Base-by-base conservation (phyloP, 345 rosid genomes). In the Leavenworthia alabamica region DNA sequence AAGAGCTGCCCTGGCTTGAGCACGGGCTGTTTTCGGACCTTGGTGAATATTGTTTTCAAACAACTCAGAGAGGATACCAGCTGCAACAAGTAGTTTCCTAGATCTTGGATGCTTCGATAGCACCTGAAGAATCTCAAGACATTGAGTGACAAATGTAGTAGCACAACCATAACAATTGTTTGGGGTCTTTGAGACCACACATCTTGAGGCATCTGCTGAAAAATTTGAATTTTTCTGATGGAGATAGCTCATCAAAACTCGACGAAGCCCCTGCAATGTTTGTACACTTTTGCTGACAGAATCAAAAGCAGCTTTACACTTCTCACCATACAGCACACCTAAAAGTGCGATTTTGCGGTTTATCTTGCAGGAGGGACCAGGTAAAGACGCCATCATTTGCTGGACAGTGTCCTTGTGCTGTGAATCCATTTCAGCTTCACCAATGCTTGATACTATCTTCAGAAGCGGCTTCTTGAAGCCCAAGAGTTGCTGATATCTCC, bases 271-370 rank as follows among this genome's bases (percentile, higher is more conserved):
- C 78, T 93, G 97, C 51, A 93, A 83, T 8, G 97, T 93, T 80
- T 93, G 99, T 45, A 93, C 99, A 77, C 97, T 93, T 81, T 93
- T 93, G 82, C 94, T 89, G 54, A 93, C 99, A 68, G 99, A 93
- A 76, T 89, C 99, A 80, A 93, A 93, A 73, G 99, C 99, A 72
- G 97, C 97, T 78, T 93, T 93, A 84, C 97, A 93, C 73, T 93
- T 93, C 79, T 93, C 99, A 75, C 96, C 97, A 75, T 93, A 93
- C 22, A 93, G 78, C 43, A 93, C 97, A 77, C 99, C 99, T 66
- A 93, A 89, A 79, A 93, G 97, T 60, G 96, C 92, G 72, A 93
- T 86, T 77, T 89, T 93, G 17, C 99, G 96, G 77, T 93, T 93
- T 62, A 89, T 86, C 86, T 93, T 93, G 71, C 94, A 89, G 36